Base-by-base conservation (phyloP, 2,329 filamentous ascomycete species). In the Aspergillus ibericus region DNA sequence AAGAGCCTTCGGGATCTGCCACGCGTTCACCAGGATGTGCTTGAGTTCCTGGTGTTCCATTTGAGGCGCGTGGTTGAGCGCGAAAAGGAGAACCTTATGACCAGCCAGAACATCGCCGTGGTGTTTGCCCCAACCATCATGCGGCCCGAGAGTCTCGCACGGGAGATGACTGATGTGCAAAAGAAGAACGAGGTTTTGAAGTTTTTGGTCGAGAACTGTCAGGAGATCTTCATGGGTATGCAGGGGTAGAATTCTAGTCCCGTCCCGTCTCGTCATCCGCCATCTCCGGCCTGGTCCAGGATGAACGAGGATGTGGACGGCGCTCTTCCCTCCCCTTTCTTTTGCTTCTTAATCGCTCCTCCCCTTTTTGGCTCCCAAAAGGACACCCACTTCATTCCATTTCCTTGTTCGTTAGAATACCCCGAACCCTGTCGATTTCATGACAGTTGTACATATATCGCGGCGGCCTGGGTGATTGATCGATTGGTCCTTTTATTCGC, bases 81-180 rank as follows among this genome's bases (percentile, higher is more conserved):
- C 63, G 90, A 96, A 72, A 84, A 84, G 38, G 90, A 96, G 73
- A 98, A 98, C 71, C 76, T 97, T 74, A 99, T 99, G 95, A 96
- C 92, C 22, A 91, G 93, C 57, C 91, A 96, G 77, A 99, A 99
- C 72, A 80, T 98, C 61, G 92, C 95, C 3, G 95, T 99, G 42
- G 95, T 99, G 36, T 99, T 99, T 73, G 95, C 95, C 8, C 95
- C 95, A 7, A 99, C 95, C 1, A 96, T 99, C 67, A 96, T 99
- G 91, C 86, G 93, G 66, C 92, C 96, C 57, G 83, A 88, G 71
- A 93, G 89, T 69, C 85, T 98, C 61, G 92, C 96, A 74, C 88
- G 92, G 61, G 95, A 99, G 75, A 96, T 99, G 87, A 93, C 88
- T 29, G 95, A 99, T 73, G 96, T 96, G 82, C 90, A 95, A 72